A percentile compares a stretch with the other conserved stretches of the same genome.
phyloP scores from a whole-genome alignment of 805 yeast genomes.

The Metschnikowia kunwiensis region DNA sequence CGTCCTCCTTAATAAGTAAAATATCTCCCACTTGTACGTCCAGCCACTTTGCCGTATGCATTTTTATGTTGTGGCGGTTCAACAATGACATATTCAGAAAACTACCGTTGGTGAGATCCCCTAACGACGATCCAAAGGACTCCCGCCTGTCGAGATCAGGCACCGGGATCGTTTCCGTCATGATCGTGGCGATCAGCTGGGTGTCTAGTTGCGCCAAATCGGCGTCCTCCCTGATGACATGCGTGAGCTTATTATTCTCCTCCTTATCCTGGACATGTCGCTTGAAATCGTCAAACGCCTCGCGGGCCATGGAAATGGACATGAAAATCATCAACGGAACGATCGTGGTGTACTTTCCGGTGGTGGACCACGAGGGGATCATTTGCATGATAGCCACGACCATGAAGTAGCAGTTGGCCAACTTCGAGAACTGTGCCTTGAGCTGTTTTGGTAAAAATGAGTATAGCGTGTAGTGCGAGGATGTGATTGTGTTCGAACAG shows the following conservation, averaged over 20 bases:
- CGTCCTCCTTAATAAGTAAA: constrained; percentile 68
- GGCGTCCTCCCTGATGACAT: constrained; percentile 31
- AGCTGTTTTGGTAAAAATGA: constrained; percentile 87
- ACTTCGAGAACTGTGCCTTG: constrained; percentile 84
- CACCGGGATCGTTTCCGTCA: constrained; percentile 36
- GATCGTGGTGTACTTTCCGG: constrained; percentile 93
- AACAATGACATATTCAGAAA: constrained; percentile 13
- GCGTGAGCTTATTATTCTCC: constrained; percentile 59
- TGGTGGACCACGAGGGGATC: constrained; percentile 97
- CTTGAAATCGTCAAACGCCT: constrained; percentile 89
- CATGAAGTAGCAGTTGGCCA: constrained; percentile 90
- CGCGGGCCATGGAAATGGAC: constrained; percentile 84
- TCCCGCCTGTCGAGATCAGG: constrained; percentile 1
- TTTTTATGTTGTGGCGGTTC: constrained; percentile 32
- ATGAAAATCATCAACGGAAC: constrained; percentile 84
- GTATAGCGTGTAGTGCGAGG: constrained; percentile 79
- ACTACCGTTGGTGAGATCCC: constrained; percentile 7
- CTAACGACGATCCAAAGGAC: constrained; percentile 4
- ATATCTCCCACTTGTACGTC: constrained; percentile 86
- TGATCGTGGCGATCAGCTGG: constrained; percentile 36
- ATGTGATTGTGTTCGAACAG: constrained; percentile 66
- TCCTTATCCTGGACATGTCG: constrained; percentile 81
- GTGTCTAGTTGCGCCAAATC: constrained; percentile 31
- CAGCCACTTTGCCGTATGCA: constrained; percentile 56
- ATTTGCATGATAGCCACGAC: constrained; percentile 88